These are phyloP conservation scores for Chalciporus sphaerocephalus DNA, from an alignment of 768 basidiomycete species.

Conservation along the genomic window DNA sequence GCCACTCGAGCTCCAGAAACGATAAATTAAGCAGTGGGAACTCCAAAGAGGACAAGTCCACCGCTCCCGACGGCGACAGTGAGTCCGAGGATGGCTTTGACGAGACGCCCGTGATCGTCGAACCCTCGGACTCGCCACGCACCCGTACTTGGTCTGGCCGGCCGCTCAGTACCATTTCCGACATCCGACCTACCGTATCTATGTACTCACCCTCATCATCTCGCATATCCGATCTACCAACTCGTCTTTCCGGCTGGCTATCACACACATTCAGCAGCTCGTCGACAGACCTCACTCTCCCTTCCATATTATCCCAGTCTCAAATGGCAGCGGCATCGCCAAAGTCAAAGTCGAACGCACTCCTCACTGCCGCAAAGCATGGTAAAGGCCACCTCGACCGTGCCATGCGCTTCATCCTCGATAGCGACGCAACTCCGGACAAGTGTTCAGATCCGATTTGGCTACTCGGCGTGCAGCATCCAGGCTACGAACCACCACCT, in stretches of 20 bases:
- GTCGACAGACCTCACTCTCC: slow-evolving; percentile 66
- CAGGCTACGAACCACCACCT: slow-evolving; percentile 57
- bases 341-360: slow-evolving; percentile 44
- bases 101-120: slow-evolving; percentile 64
- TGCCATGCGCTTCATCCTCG: slow-evolving; percentile 85
- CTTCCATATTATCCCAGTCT: slow-evolving; percentile 51
- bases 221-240: slow-evolving; percentile 65
- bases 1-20: slow-evolving; percentile 23
- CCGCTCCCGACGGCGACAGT: slow-evolving; percentile 24
- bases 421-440: slow-evolving; percentile 84
- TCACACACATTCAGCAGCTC: slow-evolving; percentile 73
- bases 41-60: slow-evolving; percentile 20
- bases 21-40: slow-evolving; percentile 35
- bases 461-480: slow-evolving; percentile 81
- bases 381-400: slow-evolving; percentile 77
- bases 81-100: slow-evolving; percentile 35
- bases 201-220: slow-evolving; percentile 44
- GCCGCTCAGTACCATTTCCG: slow-evolving; percentile 43
- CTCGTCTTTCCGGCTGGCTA: slow-evolving; percentile 77
- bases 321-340: slow-evolving; percentile 34
- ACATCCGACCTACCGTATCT: slow-evolving; percentile 42
- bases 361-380: slow-evolving; percentile 67
- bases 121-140: slow-evolving; percentile 53
- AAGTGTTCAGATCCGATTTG: slow-evolving; percentile 81
- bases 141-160: slow-evolving; percentile 54